Conservation (phyloP, 768 basidiomycete genomes). For the Tylopilus sp. region DNA sequence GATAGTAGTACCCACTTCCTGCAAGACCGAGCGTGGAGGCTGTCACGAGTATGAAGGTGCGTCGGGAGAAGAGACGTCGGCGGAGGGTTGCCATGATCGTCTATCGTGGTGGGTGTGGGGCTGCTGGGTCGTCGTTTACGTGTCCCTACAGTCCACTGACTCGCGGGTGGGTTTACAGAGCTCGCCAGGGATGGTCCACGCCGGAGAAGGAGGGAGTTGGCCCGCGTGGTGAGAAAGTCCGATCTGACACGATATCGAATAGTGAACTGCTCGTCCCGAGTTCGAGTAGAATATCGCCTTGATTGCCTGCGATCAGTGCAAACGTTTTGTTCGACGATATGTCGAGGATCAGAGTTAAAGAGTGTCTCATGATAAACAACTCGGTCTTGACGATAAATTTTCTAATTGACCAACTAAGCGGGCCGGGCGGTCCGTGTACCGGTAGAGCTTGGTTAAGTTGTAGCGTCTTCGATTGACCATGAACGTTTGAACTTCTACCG, state of each 20-base stretch:
- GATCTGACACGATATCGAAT: neutral
- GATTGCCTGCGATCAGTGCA: too few relatives aligned
- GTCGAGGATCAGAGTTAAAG: too few relatives aligned
- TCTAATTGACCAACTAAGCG: too few relatives aligned
- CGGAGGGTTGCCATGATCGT: slow-evolving; percentile 7
- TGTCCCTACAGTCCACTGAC: neutral
- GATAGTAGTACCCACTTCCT: slow-evolving; percentile 64
- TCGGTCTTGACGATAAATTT: too few relatives aligned
- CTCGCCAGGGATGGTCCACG: neutral
- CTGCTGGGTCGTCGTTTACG: neutral
- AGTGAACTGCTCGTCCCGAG: too few relatives aligned
- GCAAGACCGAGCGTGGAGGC: slow-evolving; percentile 51
- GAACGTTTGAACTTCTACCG: too few relatives aligned
- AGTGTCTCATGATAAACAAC: too few relatives aligned
- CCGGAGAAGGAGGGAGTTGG: neutral
- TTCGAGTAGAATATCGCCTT: too few relatives aligned
- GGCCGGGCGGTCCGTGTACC: too few relatives aligned
- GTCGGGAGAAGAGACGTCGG: slow-evolving; percentile 47
- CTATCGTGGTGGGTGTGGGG: neutral
- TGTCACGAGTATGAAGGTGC: slow-evolving; percentile 49
- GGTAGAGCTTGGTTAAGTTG: too few relatives aligned
- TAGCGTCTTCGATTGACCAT: too few relatives aligned
- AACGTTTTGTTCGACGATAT: too few relatives aligned
- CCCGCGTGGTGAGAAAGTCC: neutral
- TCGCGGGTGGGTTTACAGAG: neutral